Percentiles rank a stretch among this genome's conserved stretches.
These are phyloP conservation scores for Kwoniella europaea DNA, from an alignment of 768 basidiomycete species.

Conservation along the genomic window DNA sequence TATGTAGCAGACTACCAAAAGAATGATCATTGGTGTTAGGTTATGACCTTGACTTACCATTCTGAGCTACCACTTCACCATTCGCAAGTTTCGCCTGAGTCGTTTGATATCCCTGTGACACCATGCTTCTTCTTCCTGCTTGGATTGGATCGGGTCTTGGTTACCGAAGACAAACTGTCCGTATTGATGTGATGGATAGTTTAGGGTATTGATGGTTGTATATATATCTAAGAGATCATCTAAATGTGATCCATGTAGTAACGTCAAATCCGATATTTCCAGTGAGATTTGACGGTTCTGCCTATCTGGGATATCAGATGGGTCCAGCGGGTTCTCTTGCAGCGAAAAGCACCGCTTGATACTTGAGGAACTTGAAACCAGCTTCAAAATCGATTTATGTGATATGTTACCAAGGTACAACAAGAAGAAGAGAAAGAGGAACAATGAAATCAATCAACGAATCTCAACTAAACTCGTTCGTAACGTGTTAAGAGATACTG, in stretches of 20 bases:
- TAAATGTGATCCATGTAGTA: no score
- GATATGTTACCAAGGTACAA: not conserved
- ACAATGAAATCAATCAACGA: not conserved
- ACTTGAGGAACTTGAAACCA: not conserved
- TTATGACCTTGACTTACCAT: constrained; percentile 34
- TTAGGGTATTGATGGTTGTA: no score
- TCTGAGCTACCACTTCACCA: constrained; percentile 49
- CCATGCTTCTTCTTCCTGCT: constrained; percentile 23
- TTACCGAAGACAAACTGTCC: no score
- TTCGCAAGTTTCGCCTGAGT: constrained; percentile 49
- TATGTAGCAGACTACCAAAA: no score
- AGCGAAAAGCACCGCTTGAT: not conserved
- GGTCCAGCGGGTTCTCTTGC: no score
- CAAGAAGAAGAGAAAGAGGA: not conserved
- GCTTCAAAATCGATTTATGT: not conserved
- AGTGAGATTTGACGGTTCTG: no score
- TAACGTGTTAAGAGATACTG: not conserved
- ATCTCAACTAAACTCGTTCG: not conserved
- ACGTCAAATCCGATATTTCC: no score
- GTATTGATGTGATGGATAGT: no score
- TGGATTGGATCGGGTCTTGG: no score
- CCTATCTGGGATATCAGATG: no score
- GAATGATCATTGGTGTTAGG: no score
- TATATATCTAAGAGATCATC: no score
- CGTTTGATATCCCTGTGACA: constrained; percentile 35